Evolutionary conservation across 2,329 filamentous ascomycete genomes (phyloP).

Genomic region (Pyricularia sp.): DNA sequence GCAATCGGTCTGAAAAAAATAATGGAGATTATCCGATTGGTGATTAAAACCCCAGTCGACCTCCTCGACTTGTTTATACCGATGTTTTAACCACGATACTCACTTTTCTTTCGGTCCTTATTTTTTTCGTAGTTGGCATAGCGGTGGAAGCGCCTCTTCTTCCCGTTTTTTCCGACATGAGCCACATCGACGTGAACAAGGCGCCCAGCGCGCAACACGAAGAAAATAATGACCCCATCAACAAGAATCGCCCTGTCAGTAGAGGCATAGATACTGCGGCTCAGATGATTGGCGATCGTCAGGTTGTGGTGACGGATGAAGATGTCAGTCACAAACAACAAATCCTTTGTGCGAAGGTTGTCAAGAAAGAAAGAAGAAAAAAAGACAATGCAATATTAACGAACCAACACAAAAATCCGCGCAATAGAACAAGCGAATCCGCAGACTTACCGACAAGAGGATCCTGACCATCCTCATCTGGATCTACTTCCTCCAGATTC

Average conservation of each 20-base stretch:
- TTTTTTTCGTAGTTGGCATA: not conserved
- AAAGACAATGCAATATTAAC: not conserved
- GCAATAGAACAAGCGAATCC: constrained; percentile 38
- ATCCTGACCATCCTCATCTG: constrained; percentile 42
- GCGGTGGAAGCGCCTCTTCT: not conserved
- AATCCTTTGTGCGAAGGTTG: not conserved
- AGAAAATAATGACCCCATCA: not conserved
- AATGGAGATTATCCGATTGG: not conserved
- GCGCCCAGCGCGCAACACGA: not conserved
- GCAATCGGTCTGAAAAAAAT: not conserved
- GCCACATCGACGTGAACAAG: not conserved
- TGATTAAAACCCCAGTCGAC: not conserved
- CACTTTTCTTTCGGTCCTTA: not conserved
- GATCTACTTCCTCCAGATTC: constrained; percentile 46
- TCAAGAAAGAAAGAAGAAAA: not conserved
- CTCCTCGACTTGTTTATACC: not conserved
- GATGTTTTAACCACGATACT: not conserved
- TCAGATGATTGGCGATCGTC: not conserved
- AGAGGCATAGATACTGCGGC: not conserved
- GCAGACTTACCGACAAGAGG: constrained; percentile 45
- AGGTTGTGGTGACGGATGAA: not conserved
- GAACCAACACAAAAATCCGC: too few relatives aligned
- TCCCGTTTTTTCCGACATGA: not conserved
- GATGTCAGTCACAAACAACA: not conserved
- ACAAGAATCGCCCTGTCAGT: not conserved